Percentiles rank a stretch among this genome's conserved stretches.
Conservation (phyloP, 2,329 filamentous ascomycete genomes). For the Aschersonia sp. region DNA sequence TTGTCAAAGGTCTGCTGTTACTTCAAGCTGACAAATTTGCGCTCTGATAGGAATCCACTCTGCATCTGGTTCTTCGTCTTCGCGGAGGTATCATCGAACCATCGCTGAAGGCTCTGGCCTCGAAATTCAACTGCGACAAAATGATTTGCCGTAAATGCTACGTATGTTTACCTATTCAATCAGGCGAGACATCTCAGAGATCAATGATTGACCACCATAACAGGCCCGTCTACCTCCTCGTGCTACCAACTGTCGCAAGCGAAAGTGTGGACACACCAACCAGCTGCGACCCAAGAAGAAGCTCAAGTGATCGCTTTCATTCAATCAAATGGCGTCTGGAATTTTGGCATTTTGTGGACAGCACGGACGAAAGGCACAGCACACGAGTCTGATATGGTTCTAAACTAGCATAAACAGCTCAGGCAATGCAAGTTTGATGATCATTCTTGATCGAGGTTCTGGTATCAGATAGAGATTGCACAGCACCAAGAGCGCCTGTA, state of each 20-base stretch:
- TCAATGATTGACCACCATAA: constrained; percentile 5
- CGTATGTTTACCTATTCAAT: constrained; percentile 41
- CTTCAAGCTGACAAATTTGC: constrained; percentile 1
- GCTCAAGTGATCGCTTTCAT: constrained; percentile 55
- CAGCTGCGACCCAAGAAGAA: constrained; percentile 99
- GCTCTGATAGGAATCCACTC: constrained; percentile 68
- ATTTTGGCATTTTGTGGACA: constrained; percentile 24
- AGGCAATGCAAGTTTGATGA: constrained; percentile 18
- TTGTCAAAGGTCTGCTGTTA: too few species aligned
- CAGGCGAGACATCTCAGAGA: background rate
- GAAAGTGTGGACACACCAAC: constrained; percentile 99
- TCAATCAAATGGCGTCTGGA: constrained; percentile 30
- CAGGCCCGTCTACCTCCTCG: constrained; percentile 80
- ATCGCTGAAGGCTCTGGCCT: constrained; percentile 93
- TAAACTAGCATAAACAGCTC: constrained; percentile 24
- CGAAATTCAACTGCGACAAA: constrained; percentile 99
- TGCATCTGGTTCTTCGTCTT: constrained; percentile 96
- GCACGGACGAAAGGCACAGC: constrained; percentile 20
- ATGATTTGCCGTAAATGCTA: constrained; percentile 99
- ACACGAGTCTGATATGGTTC: constrained; percentile 23
- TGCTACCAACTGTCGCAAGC: constrained; percentile 99
- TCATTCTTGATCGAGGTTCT: constrained; percentile 7
- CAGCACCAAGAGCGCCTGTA: too few species aligned
- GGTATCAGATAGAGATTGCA: too few species aligned
- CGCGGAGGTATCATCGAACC: constrained; percentile 99